A percentile compares a stretch with the other conserved stretches of the same genome.
These are phyloP conservation scores for Gautieria morchelliformis DNA, from an alignment of 768 basidiomycete genomes.

Conservation along the genomic window DNA sequence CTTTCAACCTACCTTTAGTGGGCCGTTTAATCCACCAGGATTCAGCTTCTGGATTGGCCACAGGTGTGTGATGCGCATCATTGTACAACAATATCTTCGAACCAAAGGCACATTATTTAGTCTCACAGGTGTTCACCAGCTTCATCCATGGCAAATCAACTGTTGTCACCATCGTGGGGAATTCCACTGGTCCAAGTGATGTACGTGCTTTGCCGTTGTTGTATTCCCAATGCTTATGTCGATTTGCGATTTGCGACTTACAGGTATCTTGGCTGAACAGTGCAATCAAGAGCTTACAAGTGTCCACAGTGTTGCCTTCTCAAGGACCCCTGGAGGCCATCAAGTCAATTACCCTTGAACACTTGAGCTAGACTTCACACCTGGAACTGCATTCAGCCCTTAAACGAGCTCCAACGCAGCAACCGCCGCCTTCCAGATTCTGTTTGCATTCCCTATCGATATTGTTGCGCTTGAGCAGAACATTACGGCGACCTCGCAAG, in stretches of 20 bases:
- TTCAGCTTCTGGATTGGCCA: constrained; percentile 39
- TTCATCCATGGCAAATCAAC: constrained; percentile 62
- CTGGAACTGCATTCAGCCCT: constrained; percentile 46
- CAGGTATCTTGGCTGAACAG: constrained; percentile 67
- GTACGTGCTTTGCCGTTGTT: constrained; percentile 25
- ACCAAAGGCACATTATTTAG: constrained; percentile 11
- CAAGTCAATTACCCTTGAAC: constrained; percentile 49
- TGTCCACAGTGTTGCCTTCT: constrained; percentile 54
- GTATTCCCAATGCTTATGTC: background rate
- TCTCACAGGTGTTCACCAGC: constrained; percentile 61
- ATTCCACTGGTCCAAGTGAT: constrained; percentile 45
- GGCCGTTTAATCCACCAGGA: constrained; percentile 60
- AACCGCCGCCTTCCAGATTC: constrained; percentile 54
- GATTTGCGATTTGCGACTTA: background rate
- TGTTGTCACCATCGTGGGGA: constrained; percentile 47
- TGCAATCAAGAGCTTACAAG: constrained; percentile 52
- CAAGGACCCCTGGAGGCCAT: constrained; percentile 53
- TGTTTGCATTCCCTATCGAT: constrained; percentile 62
- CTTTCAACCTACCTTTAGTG: constrained; percentile 40
- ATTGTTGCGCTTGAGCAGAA: constrained; percentile 53
- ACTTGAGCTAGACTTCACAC: constrained; percentile 52
- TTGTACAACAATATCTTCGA: background rate
- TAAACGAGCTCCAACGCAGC: constrained; percentile 49
- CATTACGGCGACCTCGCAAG: constrained; percentile 42
- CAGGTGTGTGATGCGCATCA: constrained; percentile 3